Conservation (phyloP, 2,329 filamentous ascomycete species). For the Monilinia laxa region DNA sequence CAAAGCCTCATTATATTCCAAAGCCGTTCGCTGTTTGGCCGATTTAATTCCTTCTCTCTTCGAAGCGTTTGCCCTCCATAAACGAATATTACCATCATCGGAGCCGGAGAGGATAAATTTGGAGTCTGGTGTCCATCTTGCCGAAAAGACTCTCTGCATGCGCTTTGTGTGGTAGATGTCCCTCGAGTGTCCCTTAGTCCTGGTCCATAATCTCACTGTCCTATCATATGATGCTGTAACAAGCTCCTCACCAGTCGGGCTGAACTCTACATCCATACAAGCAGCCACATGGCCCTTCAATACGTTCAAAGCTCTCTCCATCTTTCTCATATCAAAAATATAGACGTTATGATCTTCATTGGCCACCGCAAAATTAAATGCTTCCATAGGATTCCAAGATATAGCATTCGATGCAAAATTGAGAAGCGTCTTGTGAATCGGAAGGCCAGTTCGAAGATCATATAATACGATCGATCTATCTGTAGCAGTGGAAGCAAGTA, state of each 20-base stretch:
- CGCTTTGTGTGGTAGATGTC: conserved; percentile 97
- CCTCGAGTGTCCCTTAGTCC: conserved; percentile 76
- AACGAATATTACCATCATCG: conserved; percentile 86
- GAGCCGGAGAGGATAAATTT: conserved; percentile 88
- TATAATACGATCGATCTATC: conserved; percentile 89
- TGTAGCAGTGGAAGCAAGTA: conserved; percentile 80
- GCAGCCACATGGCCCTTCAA: conserved; percentile 86
- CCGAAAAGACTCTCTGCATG: conserved; percentile 91
- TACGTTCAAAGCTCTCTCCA: conserved; percentile 83
- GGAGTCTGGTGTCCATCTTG: conserved; percentile 82
- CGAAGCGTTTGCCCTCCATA: conserved; percentile 89
- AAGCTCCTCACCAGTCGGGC: conserved; percentile 89
- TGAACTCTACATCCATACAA: conserved; percentile 96
- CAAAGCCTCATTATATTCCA: conserved; percentile 88
- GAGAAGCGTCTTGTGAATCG: conserved; percentile 77
- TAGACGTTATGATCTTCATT: conserved; percentile 71
- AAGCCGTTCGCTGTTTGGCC: conserved; percentile 76
- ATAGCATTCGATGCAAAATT: conserved; percentile 81
- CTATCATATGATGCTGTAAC: conserved; percentile 88
- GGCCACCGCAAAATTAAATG: conserved; percentile 90
- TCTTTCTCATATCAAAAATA: conserved; percentile 90
- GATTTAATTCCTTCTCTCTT: conserved; percentile 82
- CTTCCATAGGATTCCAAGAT: conserved; percentile 94
- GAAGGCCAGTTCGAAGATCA: conserved; percentile 82
- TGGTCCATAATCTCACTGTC: conserved; percentile 82